These are phyloP conservation scores for Dothideomycetes sp. DNA, from an alignment of 2,329 filamentous ascomycete genomes.

Conservation along the genomic window DNA sequence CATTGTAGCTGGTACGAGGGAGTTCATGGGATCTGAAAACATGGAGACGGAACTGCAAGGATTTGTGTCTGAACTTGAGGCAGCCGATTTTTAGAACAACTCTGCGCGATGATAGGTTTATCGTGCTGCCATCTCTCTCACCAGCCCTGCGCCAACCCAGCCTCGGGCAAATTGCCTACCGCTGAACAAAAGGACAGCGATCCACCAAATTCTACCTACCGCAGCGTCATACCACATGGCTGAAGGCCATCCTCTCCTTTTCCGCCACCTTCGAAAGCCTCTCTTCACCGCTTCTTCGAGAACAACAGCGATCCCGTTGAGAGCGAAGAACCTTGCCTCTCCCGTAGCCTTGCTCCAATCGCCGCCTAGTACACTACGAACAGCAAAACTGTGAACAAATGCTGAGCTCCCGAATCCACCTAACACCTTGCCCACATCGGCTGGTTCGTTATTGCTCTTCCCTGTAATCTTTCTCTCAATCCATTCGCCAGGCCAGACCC, in stretches of 20 bases:
- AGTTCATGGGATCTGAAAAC: neutral
- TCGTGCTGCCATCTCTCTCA: constrained; percentile 26
- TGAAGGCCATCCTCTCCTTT: constrained; percentile 11
- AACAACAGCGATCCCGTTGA: constrained; percentile 19
- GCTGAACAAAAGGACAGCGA: constrained; percentile 25
- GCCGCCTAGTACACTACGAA: constrained; percentile 28
- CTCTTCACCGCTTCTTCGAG: constrained; percentile 17
- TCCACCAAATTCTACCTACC: constrained; percentile 31
- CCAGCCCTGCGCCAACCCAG: constrained; percentile 30
- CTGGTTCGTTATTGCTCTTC: constrained; percentile 22
- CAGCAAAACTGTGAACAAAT: constrained; percentile 30
- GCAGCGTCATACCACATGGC: constrained; percentile 20
- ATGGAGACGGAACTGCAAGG: neutral
- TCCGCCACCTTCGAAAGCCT: constrained; percentile 13
- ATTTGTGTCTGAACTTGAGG: neutral
- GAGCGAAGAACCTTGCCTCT: constrained; percentile 21
- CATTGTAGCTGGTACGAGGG: neutral
- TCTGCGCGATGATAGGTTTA: no score
- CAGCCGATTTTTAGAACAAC: neutral
- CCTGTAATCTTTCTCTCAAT: constrained; percentile 27
- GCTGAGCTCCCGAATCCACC: constrained; percentile 31
- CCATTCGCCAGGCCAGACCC: constrained; percentile 35
- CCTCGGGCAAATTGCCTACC: constrained; percentile 32
- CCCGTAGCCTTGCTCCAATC: constrained; percentile 21
- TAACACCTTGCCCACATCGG: constrained; percentile 32